These are phyloP conservation scores for Exophiala dermatitidis DNA, from an alignment of 2,329 filamentous ascomycete species.

Conservation along the genomic window DNA sequence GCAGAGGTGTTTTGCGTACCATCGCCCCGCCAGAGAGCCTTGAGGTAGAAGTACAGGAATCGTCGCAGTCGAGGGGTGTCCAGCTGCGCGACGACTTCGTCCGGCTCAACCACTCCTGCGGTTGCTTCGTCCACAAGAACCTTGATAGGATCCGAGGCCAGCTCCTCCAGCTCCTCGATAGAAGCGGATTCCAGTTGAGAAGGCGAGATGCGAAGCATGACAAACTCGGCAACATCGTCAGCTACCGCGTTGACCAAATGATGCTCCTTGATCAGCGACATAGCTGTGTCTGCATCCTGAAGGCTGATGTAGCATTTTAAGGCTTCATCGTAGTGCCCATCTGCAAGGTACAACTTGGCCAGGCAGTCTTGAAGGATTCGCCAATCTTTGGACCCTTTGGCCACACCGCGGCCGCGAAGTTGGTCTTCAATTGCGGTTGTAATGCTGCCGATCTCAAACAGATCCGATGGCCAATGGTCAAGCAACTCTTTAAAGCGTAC, in stretches of 20 bases:
- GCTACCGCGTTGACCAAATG: constrained; percentile 83
- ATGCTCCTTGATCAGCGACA: constrained; percentile 76
- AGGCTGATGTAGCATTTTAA: constrained; percentile 81
- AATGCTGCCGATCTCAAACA: constrained; percentile 73
- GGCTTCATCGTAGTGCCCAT: constrained; percentile 73
- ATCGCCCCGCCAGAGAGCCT: constrained; percentile 74
- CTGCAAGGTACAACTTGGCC: constrained; percentile 75
- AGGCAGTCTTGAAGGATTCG: constrained; percentile 78
- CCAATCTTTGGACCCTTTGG: constrained; percentile 79
- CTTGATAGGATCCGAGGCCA: constrained; percentile 74
- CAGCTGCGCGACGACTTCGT: constrained; percentile 71
- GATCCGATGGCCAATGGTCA: constrained; percentile 72
- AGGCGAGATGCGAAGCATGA: constrained; percentile 74
- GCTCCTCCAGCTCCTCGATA: constrained; percentile 64
- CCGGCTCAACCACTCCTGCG: constrained; percentile 73
- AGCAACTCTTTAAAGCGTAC: constrained; percentile 69
- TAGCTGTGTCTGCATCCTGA: constrained; percentile 84
- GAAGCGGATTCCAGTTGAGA: constrained; percentile 60
- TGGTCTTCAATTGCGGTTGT: constrained; percentile 75
- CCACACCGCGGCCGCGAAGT: constrained; percentile 61
- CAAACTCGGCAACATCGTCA: constrained; percentile 84
- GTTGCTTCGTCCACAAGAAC: constrained; percentile 86
- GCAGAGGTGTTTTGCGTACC: constrained; percentile 32
- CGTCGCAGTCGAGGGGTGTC: constrained; percentile 58
- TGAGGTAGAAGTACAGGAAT: constrained; percentile 89